phyloP scores from a whole-genome alignment of 345 rosid species.

The Brassica nigra region DNA sequence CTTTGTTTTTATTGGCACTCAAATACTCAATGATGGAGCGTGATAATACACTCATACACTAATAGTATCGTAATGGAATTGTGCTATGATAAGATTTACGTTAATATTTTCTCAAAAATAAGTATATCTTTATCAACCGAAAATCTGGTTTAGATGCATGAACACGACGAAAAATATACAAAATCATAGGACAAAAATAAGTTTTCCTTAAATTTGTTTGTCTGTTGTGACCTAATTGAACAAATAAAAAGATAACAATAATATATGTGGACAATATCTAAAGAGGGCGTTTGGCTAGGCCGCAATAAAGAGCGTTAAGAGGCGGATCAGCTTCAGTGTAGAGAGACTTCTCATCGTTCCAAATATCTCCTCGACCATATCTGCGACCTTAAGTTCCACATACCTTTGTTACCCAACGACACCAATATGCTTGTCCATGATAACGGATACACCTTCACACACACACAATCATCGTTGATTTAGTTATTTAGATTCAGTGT shows the following conservation, averaged over 20 bases:
- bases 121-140: neutral
- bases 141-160: conserved; percentile 1
- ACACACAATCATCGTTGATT: neutral
- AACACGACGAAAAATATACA: neutral
- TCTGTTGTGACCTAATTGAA: conserved; percentile 5
- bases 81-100: too few relatives aligned
- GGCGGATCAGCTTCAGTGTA: conserved; percentile 50
- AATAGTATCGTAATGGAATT: neutral
- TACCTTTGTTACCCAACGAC: conserved; percentile 86
- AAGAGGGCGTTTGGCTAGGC: conserved; percentile 37
- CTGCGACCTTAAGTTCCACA: conserved; percentile 92
- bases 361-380: conserved; percentile 64
- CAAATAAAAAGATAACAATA: neutral
- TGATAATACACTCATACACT: neutral
- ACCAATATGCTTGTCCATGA: conserved; percentile 75
- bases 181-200: neutral
- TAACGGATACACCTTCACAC: conserved; percentile 60
- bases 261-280: conserved; percentile 13
- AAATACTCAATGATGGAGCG: neutral
- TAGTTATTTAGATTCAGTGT: neutral
- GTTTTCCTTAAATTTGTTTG: neutral
- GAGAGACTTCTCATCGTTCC: conserved; percentile 52
- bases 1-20: neutral
- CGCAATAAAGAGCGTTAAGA: conserved; percentile 45
- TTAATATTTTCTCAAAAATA: neutral